Evolutionary conservation across 352 stramenopile genomes (phyloP), one percentile per base, ranked within the genome.

Genomic region (Phytophthora constricta): DNA sequence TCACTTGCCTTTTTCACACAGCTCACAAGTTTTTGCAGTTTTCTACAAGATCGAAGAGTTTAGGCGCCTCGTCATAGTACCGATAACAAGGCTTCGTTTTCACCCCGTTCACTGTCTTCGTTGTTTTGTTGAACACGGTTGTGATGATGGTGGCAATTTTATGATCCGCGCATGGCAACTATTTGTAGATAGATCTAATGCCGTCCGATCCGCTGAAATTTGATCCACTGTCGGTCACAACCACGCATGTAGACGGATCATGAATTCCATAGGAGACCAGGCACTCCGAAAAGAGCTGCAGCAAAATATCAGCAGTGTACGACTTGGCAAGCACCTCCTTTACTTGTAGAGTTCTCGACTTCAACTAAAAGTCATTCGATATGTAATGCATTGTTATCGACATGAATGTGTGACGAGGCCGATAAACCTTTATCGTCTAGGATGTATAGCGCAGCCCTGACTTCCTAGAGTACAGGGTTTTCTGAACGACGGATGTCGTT

Each of bases 161-260:
- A 11, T 64, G 57, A 16, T 64, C 37, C 3, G 45, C 45, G 10
- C 57, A 64, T 19, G 34, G 46, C 33, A 64, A 31, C 45, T 46
- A 64, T 3, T 39, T 41, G 13, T 63, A 56, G 1, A 5, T n/a
- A 10, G 43, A 63, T 7, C 28, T 19, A 56, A 56, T 56, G 5
- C 39, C 22, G 19, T 60, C 26, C 3, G 53, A 2, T 10, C 56
- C 56, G 31, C 45, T 31, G 7, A 63, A 17, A 43, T 63, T 63
- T 2, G 43, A 56, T 3, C 56, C 45, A 31, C 43, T 41, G 20
- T 63, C 45, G 8, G 31, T 50, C 2, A 56, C 56, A 8, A 56
- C 45, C 11, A 20, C 20, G 4, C 43, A 62, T 33, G 8, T 37
- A 51, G 39, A 60, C 1, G 25, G 10, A 25, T 60, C 39, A 8